These are phyloP conservation scores for Auriscalpium orientale DNA, from an alignment of 768 basidiomycete species.

Conservation along the genomic window DNA sequence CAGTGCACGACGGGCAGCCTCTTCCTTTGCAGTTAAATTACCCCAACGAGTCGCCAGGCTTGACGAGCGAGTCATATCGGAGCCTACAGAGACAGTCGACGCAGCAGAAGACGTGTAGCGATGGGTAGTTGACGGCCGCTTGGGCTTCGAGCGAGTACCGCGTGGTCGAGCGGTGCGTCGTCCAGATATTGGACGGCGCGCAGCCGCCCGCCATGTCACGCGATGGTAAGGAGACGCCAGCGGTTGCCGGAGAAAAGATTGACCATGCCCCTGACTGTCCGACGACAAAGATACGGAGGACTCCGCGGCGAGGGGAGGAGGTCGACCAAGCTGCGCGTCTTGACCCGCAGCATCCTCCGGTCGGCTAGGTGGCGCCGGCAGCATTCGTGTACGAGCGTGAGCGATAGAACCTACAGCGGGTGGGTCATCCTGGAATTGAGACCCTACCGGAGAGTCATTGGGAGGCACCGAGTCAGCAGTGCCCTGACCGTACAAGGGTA, in stretches of 20 bases:
- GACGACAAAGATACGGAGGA: too few relatives aligned
- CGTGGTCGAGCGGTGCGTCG: neutral
- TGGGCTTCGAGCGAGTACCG: neutral
- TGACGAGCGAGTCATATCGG: constrained; percentile 13
- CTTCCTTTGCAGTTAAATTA: constrained; percentile 11
- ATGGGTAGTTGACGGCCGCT: neutral
- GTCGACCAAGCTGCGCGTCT: too few relatives aligned
- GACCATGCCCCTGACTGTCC: neutral
- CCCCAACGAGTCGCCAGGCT: constrained; percentile 1
- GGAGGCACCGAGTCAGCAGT: too few relatives aligned
- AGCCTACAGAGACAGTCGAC: constrained; percentile 10
- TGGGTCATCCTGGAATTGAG: constrained; percentile 22
- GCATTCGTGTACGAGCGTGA: neutral
- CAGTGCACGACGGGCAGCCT: constrained; percentile 10
- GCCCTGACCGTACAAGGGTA: too few relatives aligned
- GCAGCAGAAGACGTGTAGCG: constrained; percentile 3
- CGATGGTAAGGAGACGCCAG: neutral
- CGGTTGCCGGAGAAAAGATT: neutral
- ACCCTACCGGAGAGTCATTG: too few relatives aligned
- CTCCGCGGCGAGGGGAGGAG: too few relatives aligned
- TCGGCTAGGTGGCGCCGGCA: neutral
- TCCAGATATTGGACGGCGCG: neutral
- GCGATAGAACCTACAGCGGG: neutral
- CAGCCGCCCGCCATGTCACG: neutral
- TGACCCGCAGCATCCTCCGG: neutral